A percentile compares a stretch with the other conserved stretches of the same genome.
Evolutionary conservation across 208 protist genomes (phyloP).

Genomic region (Acanthamoeba sp.): DNA sequence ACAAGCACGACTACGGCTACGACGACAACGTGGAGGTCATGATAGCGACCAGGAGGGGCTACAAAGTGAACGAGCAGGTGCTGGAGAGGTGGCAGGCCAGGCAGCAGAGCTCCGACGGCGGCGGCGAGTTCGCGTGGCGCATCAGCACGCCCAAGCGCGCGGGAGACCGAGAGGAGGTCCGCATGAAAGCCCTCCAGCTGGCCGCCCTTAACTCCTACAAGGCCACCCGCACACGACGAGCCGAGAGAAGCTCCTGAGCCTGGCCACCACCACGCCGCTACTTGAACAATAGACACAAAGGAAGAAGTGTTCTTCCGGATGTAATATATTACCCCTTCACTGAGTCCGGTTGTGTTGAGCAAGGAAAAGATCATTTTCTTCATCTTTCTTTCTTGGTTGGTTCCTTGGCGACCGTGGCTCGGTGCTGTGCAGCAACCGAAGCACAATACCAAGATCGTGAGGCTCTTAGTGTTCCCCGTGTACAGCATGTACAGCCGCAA

Average conservation of each 20-base stretch:
- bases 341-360: no score
- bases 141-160: neutral
- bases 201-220: neutral
- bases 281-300: neutral
- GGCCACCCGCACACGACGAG: neutral
- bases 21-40: no score
- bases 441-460: no score
- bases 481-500: no score
- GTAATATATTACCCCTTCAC: neutral
- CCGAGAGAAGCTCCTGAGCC: neutral
- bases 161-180: neutral
- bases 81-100: neutral
- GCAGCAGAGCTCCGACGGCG: neutral
- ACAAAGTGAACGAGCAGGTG: neutral
- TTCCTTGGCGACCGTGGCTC: no score
- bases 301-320: constrained; percentile 43
- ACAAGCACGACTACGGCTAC: neutral
- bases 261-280: neutral
- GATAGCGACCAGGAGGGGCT: neutral
- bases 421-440: no score
- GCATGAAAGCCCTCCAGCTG: neutral
- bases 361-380: neutral
- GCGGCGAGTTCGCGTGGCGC: constrained; percentile 21
- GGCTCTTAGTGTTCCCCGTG: no score
- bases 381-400: no score